phyloP scores from a whole-genome alignment of 2,329 filamentous ascomycete species.

The Onygena corvina region DNA sequence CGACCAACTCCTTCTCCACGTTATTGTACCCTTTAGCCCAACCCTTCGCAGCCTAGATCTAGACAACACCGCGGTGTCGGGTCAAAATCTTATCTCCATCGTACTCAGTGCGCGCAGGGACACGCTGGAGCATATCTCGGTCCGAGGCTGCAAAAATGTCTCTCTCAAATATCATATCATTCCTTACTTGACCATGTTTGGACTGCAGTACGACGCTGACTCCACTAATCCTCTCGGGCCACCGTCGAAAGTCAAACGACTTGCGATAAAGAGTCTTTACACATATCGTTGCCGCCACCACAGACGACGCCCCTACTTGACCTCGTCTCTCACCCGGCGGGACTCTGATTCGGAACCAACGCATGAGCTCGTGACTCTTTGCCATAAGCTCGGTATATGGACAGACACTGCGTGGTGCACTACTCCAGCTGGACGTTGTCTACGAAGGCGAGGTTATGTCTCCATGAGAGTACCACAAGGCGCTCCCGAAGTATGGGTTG shows the following conservation, averaged over 20 bases:
- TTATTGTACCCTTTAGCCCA: slow-evolving; percentile 45
- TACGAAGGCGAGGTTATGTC: slow-evolving; percentile 45
- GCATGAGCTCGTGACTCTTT: slow-evolving; percentile 48
- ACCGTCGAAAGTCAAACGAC: slow-evolving; percentile 26
- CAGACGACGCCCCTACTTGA: slow-evolving; percentile 47
- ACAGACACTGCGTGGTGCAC: slow-evolving; percentile 52
- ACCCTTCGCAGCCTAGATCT: slow-evolving; percentile 46
- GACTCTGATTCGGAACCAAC: slow-evolving; percentile 51
- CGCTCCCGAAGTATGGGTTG: slow-evolving; percentile 49
- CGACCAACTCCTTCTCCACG: slow-evolving; percentile 45
- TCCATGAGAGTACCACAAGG: slow-evolving; percentile 44
- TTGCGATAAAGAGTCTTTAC: slow-evolving; percentile 49
- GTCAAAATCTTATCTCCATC: slow-evolving; percentile 43
- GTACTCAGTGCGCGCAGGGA: slow-evolving; percentile 44
- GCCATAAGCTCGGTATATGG: slow-evolving; percentile 48
- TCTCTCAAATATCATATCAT: slow-evolving; percentile 54
- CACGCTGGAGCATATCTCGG: slow-evolving; percentile 47
- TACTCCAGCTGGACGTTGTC: slow-evolving; percentile 45
- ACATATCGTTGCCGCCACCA: slow-evolving; percentile 53
- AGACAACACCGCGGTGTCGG: slow-evolving; percentile 50
- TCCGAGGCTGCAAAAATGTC: slow-evolving; percentile 52
- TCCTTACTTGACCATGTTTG: slow-evolving; percentile 43
- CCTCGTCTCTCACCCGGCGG: slow-evolving; percentile 42
- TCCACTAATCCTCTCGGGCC: slow-evolving; percentile 31
- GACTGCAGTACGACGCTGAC: slow-evolving; percentile 34